Evolutionary conservation across 2,329 filamentous ascomycete species (phyloP), one percentile per base, ranked within the genome.

Genomic region (Alternaria infectoria): DNA sequence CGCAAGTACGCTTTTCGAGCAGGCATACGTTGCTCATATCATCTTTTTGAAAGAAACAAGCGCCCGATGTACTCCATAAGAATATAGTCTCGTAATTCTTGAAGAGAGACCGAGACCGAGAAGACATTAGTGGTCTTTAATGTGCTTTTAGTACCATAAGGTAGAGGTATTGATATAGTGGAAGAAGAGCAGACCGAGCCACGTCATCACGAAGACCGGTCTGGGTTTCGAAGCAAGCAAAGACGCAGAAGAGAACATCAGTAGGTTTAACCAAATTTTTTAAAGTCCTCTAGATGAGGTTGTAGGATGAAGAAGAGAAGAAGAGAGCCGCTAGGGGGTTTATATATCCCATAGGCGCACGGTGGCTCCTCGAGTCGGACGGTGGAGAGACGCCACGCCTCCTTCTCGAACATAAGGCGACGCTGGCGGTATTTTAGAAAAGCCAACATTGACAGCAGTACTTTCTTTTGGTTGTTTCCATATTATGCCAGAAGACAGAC

Each of bases 391-490:
- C 36, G 9, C 36, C 17, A 17, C 36, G 36, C 6, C 32, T 40
- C 9, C 5, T 40, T 17, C 36, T 11, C n/a, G 15, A 40, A 40
- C 36, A 40, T n/a, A n/a, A n/a, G n/a, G n/a, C n/a, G n/a, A n/a
- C n/a, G n/a, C n/a, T n/a, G n/a, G n/a, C n/a, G n/a, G n/a, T n/a
- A n/a, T n/a, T n/a, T 36, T 36, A 36, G 15, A 36, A 36, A 15
- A 36, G 32, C 9, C 36, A 40, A 3, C 36, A 40, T 17, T 0
- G 0, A 40, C n/a, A 1, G 8, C 9, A 1, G 4, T 10, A 5
- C 5, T 40, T 40, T 9, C 1, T 17, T 17, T 40, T 17, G 3
- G 36, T 2, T 6, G 2, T 40, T 5, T 11, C 2, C 3, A 10
- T 0, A n/a, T 40, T 3, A 11, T 40, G 4, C 17, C 36, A n/a